phyloP scores from a whole-genome alignment of 2,329 filamentous ascomycete genomes.

The Corynespora cassiicola region DNA sequence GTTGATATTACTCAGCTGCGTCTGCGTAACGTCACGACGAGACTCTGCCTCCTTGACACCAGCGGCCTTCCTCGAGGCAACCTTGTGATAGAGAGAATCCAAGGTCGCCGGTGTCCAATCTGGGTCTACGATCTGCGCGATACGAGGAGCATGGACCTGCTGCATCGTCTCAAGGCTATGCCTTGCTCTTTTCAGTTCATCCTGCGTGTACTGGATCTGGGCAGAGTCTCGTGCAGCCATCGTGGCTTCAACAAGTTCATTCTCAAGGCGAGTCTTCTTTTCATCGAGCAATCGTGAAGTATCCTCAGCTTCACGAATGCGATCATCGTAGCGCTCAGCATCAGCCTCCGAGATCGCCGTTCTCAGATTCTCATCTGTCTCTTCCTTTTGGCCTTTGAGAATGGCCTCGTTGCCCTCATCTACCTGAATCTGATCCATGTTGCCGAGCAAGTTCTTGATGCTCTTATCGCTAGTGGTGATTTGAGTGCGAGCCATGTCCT shows the following conservation, averaged over 20 bases:
- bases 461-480: slow-evolving; percentile 78
- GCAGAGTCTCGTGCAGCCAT: slow-evolving; percentile 82
- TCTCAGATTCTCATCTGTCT: slow-evolving; percentile 69
- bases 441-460: slow-evolving; percentile 68
- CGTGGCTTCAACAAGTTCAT: slow-evolving; percentile 85
- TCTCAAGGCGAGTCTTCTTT: slow-evolving; percentile 72
- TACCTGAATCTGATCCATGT: slow-evolving; percentile 74
- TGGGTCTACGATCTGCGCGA: slow-evolving; percentile 68
- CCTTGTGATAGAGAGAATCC: slow-evolving; percentile 72
- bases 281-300: slow-evolving; percentile 74
- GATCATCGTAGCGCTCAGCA: slow-evolving; percentile 71
- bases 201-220: slow-evolving; percentile 81
- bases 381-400: slow-evolving; percentile 75
- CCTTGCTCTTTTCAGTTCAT: slow-evolving; percentile 76
- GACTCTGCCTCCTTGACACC: slow-evolving; percentile 70
- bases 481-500: slow-evolving; percentile 74
- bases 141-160: slow-evolving; percentile 74
- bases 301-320: slow-evolving; percentile 70
- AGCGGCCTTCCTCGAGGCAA: slow-evolving; percentile 64
- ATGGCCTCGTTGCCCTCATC: slow-evolving; percentile 86
- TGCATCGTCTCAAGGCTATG: slow-evolving; percentile 79
- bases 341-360: slow-evolving; percentile 69
- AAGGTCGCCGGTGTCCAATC: slow-evolving; percentile 75
- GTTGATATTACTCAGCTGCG: slow-evolving; percentile 78
- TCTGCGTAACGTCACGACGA: slow-evolving; percentile 71